A percentile compares a stretch with the other conserved stretches of the same genome.
phyloP scores from a whole-genome alignment of 106 monocot genomes.

The Dendrobium chrysotoxum region DNA sequence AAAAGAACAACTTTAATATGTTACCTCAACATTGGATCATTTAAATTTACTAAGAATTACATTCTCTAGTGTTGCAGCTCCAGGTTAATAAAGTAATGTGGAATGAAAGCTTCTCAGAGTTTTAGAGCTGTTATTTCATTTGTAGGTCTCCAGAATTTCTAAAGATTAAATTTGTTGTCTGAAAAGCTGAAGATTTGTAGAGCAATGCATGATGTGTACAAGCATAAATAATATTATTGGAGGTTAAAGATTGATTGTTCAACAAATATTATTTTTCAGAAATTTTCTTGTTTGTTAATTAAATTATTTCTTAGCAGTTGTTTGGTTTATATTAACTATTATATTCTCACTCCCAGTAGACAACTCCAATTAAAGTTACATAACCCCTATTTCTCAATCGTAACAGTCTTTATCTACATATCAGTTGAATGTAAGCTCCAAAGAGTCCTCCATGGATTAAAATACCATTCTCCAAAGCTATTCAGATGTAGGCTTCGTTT shows the following conservation, averaged over 20 bases:
- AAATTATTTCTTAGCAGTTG: no score
- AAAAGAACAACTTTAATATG: background rate
- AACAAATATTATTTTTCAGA: background rate
- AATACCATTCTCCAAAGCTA: no score
- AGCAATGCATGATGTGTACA: background rate
- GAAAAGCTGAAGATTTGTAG: background rate
- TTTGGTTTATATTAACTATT: no score
- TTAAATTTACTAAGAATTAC: background rate
- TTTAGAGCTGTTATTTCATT: background rate
- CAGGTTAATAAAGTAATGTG: background rate
- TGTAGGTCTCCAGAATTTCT: background rate
- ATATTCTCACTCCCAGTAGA: no score
- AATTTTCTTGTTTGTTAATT: no score
- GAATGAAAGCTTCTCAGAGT: background rate
- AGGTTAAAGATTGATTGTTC: background rate
- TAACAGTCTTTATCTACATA: no score
- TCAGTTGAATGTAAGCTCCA: no score
- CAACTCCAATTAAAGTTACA: no score
- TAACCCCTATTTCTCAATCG: no score
- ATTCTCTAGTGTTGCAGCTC: conserved; percentile 1
- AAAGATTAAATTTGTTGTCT: background rate
- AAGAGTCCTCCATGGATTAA: no score
- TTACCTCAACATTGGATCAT: background rate
- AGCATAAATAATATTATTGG: background rate
- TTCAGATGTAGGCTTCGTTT: no score